These are phyloP conservation scores for Saturnispora bothae DNA, from an alignment of 805 yeast species.

Conservation along the genomic window DNA sequence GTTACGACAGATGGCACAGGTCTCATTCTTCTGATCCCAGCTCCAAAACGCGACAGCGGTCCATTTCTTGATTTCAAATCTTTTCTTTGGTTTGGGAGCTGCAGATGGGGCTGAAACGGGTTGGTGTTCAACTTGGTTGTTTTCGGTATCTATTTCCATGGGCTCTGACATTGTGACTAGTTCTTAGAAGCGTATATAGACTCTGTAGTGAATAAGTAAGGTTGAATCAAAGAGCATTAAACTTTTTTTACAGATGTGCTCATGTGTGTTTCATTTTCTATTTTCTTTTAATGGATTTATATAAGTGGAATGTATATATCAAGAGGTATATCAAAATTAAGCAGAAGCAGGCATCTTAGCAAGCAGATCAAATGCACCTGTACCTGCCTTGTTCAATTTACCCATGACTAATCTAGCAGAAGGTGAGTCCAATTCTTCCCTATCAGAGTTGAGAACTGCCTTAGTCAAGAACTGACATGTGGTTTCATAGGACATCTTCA, in stretches of 20 bases:
- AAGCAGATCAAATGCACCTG: constrained; percentile 86
- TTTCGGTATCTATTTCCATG: constrained; percentile 14
- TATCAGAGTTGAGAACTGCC: constrained; percentile 87
- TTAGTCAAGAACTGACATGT: constrained; percentile 95
- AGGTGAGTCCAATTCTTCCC: constrained; percentile 83
- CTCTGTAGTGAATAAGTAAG: too few species aligned
- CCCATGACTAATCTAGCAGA: constrained; percentile 92
- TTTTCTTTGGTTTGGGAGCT: constrained; percentile 36
- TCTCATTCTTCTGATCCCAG: constrained; percentile 73
- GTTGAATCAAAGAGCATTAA: not conserved
- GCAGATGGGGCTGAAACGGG: constrained; percentile 16
- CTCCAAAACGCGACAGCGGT: constrained; percentile 99
- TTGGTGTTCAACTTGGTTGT: constrained; percentile 1
- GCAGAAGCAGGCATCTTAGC: constrained; percentile 31
- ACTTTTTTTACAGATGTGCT: not conserved
- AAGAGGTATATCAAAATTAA: not conserved
- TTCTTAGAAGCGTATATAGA: too few species aligned
- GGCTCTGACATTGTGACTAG: constrained; percentile 15
- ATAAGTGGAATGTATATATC: constrained; percentile 4
- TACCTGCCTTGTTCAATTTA: constrained; percentile 82
- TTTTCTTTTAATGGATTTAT: not conserved
- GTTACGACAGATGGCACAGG: constrained; percentile 96
- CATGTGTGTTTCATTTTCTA: not conserved
- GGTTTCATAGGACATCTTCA: constrained; percentile 98
- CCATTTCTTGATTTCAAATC: constrained; percentile 95